A percentile compares a stretch with the other conserved stretches of the same genome.
phyloP scores from a whole-genome alignment of 306 rosid genomes.

The Biancaea sappan region DNA sequence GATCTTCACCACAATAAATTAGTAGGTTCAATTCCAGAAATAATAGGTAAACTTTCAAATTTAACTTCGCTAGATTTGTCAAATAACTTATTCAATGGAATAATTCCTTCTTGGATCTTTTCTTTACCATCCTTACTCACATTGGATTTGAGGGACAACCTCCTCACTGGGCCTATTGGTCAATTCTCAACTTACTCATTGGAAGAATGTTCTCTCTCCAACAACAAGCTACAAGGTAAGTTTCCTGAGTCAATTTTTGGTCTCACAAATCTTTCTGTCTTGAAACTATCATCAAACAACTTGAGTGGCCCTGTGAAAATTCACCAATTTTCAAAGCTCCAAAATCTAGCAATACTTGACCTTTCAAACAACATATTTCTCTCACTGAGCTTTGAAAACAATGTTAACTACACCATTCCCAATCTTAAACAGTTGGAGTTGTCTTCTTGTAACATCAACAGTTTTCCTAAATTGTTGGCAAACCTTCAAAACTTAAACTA shows the following conservation, averaged over 20 bases:
- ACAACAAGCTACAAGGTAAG: constrained; percentile 2
- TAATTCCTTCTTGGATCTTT: background rate
- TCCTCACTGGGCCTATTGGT: too few relatives aligned
- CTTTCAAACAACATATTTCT: background rate
- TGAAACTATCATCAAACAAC: background rate
- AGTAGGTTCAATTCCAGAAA: too few relatives aligned
- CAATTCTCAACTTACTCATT: too few relatives aligned
- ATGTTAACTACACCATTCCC: background rate
- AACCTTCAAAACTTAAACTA: background rate
- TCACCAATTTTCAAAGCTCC: background rate
- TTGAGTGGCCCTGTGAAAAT: constrained; percentile 12
- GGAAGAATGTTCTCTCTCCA: too few relatives aligned
- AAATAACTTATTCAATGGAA: too few relatives aligned
- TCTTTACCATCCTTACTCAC: background rate
- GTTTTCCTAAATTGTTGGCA: constrained; percentile 10
- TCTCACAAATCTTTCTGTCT: background rate
- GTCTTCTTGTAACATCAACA: constrained; percentile 15
- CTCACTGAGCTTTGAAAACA: background rate
- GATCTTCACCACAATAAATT: too few relatives aligned
- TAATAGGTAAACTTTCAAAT: too few relatives aligned
- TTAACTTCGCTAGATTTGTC: too few relatives aligned
- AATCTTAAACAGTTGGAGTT: background rate
- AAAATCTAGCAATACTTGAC: background rate
- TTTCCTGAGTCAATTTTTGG: background rate
- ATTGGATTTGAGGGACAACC: background rate